phyloP scores from a whole-genome alignment of 495 filamentous ascomycete species.

The Aspergillus bridgeri region DNA sequence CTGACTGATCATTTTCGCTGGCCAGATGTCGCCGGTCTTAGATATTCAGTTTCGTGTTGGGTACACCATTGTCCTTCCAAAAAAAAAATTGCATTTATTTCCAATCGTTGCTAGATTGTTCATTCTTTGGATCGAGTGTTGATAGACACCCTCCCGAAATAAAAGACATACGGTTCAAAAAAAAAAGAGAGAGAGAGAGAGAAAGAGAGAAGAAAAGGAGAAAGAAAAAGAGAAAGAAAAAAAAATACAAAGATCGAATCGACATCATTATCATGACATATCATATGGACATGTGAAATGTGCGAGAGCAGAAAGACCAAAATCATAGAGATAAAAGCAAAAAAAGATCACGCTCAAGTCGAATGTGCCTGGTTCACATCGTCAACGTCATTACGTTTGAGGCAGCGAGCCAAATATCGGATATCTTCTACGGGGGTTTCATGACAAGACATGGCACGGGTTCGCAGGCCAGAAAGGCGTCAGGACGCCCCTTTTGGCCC shows the following conservation, averaged over 20 bases:
- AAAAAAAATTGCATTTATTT: not conserved
- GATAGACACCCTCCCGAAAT: not conserved
- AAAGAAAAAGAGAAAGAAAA: too few species aligned
- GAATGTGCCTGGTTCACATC: constrained; percentile 22
- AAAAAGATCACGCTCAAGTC: constrained; percentile 10
- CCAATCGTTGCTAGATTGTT: not conserved
- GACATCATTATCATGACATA: not conserved
- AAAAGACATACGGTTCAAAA: constrained; percentile 2
- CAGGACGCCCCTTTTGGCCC: not conserved
- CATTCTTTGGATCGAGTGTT: not conserved
- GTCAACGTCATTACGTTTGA: constrained; percentile 27
- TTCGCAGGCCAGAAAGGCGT: constrained; percentile 6
- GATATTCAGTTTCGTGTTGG: not conserved
- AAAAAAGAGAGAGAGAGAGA: too few species aligned
- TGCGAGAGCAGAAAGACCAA: not conserved
- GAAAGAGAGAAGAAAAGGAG: too few species aligned
- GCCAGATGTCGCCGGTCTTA: too few species aligned
- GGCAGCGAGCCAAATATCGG: constrained; percentile 21
- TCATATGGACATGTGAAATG: not conserved
- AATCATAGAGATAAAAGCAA: constrained; percentile 10
- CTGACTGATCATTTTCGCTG: not conserved
- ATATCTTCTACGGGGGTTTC: constrained; percentile 14
- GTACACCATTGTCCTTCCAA: not conserved
- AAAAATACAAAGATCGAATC: constrained; percentile 5
- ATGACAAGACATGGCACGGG: not conserved